Evolutionary conservation across 306 rosid genomes (phyloP).

Genomic region (Cucumis cinereus): DNA sequence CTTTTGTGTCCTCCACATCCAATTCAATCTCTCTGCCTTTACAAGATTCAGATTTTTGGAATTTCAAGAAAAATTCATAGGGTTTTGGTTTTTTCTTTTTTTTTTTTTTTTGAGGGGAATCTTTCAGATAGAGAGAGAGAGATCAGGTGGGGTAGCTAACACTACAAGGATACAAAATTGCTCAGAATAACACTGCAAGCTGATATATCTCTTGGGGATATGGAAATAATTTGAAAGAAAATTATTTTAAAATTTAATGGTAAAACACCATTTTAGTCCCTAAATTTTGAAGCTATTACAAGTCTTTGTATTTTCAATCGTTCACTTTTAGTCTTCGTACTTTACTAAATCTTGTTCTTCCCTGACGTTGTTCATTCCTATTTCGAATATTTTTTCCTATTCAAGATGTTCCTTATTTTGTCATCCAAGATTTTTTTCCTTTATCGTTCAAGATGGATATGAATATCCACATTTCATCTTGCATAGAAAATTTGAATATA

Average conservation of each 20-base stretch:
- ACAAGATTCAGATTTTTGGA: not conserved
- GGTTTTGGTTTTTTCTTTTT: not conserved
- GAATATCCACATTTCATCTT: too few relatives aligned
- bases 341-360: too few relatives aligned
- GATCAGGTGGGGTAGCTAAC: not conserved
- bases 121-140: slow-evolving; percentile 8
- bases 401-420: too few relatives aligned
- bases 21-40: not conserved
- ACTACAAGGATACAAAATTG: not conserved
- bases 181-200: not conserved
- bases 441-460: too few relatives aligned
- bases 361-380: too few relatives aligned
- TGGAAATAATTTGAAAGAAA: not conserved
- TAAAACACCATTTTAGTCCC: too few relatives aligned
- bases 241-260: too few relatives aligned
- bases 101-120: not conserved
- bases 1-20: not conserved
- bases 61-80: not conserved
- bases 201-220: not conserved
- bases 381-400: too few relatives aligned
- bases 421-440: too few relatives aligned
- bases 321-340: not conserved
- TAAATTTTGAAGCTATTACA: too few relatives aligned
- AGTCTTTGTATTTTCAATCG: too few relatives aligned
- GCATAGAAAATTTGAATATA: too few relatives aligned